These are phyloP conservation scores for Vittaforma corneae DNA, from an alignment of 371 early-diverging fungal genomes.

Conservation along the genomic window DNA sequence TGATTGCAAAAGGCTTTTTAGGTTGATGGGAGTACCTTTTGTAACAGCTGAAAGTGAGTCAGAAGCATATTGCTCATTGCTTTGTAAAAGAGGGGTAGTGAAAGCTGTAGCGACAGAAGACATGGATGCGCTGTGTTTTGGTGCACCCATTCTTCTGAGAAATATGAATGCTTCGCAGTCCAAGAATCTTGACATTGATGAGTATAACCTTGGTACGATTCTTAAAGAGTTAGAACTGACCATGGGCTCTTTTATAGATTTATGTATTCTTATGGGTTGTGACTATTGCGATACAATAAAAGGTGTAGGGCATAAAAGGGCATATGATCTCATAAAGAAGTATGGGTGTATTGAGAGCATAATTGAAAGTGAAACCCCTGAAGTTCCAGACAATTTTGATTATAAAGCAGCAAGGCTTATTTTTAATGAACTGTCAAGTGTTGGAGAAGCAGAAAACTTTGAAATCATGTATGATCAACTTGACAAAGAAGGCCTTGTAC, in stretches of 20 bases:
- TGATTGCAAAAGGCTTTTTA: conserved; percentile 77
- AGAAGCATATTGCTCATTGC: conserved; percentile 92
- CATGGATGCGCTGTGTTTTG: conserved; percentile 97
- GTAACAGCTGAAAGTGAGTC: conserved; percentile 94
- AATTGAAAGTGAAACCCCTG: conserved; percentile 60
- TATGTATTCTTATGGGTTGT: conserved; percentile 95
- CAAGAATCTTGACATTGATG: conserved; percentile 79
- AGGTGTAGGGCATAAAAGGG: conserved; percentile 80
- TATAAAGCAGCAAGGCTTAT: conserved; percentile 77
- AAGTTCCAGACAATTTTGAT: conserved; percentile 73
- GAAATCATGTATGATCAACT: conserved; percentile 69
- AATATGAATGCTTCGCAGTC: conserved; percentile 83
- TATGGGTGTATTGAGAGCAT: conserved; percentile 76
- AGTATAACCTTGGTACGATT: conserved; percentile 70
- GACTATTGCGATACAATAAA: conserved; percentile 91
- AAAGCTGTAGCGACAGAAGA: conserved; percentile 95
- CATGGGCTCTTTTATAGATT: conserved; percentile 80
- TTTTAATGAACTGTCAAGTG: conserved; percentile 71
- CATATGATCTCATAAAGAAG: conserved; percentile 73
- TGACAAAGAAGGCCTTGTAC: conserved; percentile 73
- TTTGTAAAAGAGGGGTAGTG: conserved; percentile 75
- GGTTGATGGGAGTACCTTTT: conserved; percentile 89
- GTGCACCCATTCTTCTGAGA: conserved; percentile 74
- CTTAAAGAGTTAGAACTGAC: conserved; percentile 71
- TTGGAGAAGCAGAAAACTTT: conserved; percentile 62